These are phyloP conservation scores for Entomortierella lignicola DNA, from an alignment of 192 early-diverging fungal genomes.

Conservation along the genomic window DNA sequence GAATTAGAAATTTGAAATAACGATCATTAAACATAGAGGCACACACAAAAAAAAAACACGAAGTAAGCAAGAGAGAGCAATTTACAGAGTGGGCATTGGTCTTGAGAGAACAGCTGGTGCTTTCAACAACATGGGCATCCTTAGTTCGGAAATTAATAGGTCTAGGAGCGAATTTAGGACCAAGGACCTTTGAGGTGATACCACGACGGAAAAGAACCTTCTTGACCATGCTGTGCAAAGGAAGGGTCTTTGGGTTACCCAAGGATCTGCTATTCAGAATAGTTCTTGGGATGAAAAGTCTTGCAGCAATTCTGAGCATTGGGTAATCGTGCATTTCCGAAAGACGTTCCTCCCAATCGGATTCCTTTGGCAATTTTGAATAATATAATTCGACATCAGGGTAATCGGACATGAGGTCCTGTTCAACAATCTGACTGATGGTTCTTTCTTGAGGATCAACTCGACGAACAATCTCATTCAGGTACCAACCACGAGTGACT, in stretches of 20 bases:
- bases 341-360: slow-evolving; percentile 53
- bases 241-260: slow-evolving; percentile 10
- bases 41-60: background rate
- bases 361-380: slow-evolving; percentile 37
- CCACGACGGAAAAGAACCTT: background rate
- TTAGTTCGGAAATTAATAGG: slow-evolving; percentile 17
- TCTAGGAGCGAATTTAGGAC: slow-evolving; percentile 19
- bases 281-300: slow-evolving; percentile 57
- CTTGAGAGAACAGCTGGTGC: slow-evolving; percentile 45
- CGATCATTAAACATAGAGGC: background rate
- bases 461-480: slow-evolving; percentile 78
- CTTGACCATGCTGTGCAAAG: slow-evolving; percentile 21
- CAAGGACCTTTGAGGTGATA: background rate
- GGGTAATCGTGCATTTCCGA: slow-evolving; percentile 62
- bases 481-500: slow-evolving; percentile 75
- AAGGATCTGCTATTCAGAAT: slow-evolving; percentile 28
- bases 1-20: background rate
- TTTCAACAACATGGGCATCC: slow-evolving; percentile 36
- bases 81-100: slow-evolving; percentile 53
- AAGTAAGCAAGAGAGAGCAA: too few species aligned
- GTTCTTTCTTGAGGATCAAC: slow-evolving; percentile 68
- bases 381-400: slow-evolving; percentile 67
- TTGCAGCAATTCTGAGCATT: slow-evolving; percentile 56
- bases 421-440: slow-evolving; percentile 66
- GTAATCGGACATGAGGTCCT: slow-evolving; percentile 68